Evolutionary conservation across 2,329 filamentous ascomycete genomes (phyloP).

Genomic region (Colletotrichum caudatum): DNA sequence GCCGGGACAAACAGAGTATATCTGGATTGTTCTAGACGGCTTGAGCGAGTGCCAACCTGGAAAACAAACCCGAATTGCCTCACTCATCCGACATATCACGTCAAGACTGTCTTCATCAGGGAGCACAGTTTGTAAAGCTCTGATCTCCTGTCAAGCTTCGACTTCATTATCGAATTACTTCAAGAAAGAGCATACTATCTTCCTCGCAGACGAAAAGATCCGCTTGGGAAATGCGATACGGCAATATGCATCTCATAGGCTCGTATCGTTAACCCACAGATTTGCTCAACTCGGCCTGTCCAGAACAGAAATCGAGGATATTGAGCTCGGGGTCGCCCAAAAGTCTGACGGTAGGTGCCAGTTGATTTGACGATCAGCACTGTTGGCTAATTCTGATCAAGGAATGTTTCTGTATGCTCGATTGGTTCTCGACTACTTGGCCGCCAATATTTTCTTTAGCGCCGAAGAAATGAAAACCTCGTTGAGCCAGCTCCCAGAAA

Average conservation of each 20-base stretch:
- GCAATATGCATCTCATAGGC: not conserved
- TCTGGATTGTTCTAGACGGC: too few species aligned
- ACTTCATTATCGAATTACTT: not conserved
- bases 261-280: not conserved
- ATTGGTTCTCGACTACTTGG: not conserved
- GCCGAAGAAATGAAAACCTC: not conserved
- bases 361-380: not conserved
- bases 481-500: not conserved
- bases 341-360: not conserved
- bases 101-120: not conserved
- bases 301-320: not conserved
- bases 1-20: too few species aligned
- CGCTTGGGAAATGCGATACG: not conserved
- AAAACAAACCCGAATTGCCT: too few species aligned
- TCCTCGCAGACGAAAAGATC: not conserved
- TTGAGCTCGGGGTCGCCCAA: not conserved
- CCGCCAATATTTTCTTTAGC: not conserved
- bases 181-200: not conserved
- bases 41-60: too few species aligned
- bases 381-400: not conserved
- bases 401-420: not conserved
- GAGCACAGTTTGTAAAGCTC: not conserved
- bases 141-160: not conserved
- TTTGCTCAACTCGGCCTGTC: not conserved
- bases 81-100: too few species aligned